Evolutionary conservation across 129 eudicot species (phyloP), one percentile per base, ranked within the genome.

Genomic region (Tagetes erecta): DNA sequence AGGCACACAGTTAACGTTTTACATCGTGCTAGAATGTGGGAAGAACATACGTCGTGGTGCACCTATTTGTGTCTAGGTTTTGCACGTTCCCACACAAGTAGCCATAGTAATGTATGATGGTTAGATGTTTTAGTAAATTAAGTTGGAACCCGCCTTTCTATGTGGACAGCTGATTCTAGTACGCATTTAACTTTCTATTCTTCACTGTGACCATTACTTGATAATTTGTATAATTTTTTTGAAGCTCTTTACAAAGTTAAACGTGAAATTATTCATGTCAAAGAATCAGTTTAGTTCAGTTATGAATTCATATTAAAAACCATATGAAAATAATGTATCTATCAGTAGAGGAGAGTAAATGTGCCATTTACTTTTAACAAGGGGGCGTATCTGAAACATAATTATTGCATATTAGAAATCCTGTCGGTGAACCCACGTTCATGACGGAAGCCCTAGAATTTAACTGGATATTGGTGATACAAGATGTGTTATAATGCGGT

Each of bases 121-220:
- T 71, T 55, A 71, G 66, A 10, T 27, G 66, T 38, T 55, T 55
- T 12, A 33, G 3, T 71, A 34, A 50, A 70, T 0, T 35, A 51
- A 44, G 46, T 51, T 70, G 42, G 63, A 36, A 50, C 44, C 62
- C 12, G 37, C 74, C 62, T 70, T 70, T 70, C 62, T 70, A 37
- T 53, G 75, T 1, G 20, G 75, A 20, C 40, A 37, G n/a, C 27
- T 27, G 1, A 27, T 53, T 53, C 39, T 41, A 51, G 14, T 39
- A 36, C 75, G 27, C 65, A 27, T 30, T 39, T 71, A 65, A 53
- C 60, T 27, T 53, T 5, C 34, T 5, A 14, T 53, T 53, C 6
- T 53, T 58, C 0, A 31, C 3, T 58, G 40, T 30, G 7, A 33
- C 41, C 36, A 27, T 2, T 14, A 68, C 1, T 55, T 6, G 10